Percentiles rank a stretch among this genome's conserved stretches.
These are phyloP conservation scores for Penicillium hesseltinei DNA, from an alignment of 2,329 filamentous ascomycete genomes.

Conservation along the genomic window DNA sequence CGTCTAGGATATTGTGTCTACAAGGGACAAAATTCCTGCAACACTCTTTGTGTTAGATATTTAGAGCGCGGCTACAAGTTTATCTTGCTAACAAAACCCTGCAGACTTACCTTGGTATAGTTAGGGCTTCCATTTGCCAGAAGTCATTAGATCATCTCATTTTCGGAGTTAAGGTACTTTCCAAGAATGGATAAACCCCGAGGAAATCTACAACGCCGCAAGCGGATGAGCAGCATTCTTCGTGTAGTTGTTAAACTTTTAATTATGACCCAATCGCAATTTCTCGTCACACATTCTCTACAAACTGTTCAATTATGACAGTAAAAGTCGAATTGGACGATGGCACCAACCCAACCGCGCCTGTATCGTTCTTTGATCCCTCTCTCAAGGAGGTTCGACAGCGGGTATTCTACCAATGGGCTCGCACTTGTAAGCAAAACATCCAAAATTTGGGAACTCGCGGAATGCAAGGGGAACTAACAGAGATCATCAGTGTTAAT, in stretches of 20 bases:
- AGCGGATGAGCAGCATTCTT: slow-evolving; percentile 1
- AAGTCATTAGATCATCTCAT: neutral
- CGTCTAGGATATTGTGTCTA: neutral
- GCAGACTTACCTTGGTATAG: too few species aligned
- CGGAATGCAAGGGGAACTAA: slow-evolving; percentile 3
- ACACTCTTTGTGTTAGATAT: neutral
- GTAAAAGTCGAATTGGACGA: neutral
- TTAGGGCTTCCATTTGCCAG: neutral
- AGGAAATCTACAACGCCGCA: slow-evolving; percentile 8
- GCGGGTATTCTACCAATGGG: slow-evolving; percentile 25
- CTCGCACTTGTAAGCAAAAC: slow-evolving; percentile 22
- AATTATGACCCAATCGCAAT: neutral
- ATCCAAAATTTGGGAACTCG: neutral
- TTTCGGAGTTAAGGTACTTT: slow-evolving; percentile 7
- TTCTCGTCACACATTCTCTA: neutral
- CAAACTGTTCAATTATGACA: neutral
- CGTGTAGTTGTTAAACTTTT: neutral
- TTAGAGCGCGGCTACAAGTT: neutral
- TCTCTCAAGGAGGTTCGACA: slow-evolving; percentile 22
- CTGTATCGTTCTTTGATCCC: slow-evolving; percentile 31
- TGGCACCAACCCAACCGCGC: slow-evolving; percentile 6
- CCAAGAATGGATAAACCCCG: slow-evolving; percentile 9
- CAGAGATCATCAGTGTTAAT: slow-evolving; percentile 30
- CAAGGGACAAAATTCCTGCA: neutral
- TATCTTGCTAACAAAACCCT: too few species aligned